A percentile compares a stretch with the other conserved stretches of the same genome.
Conservation (phyloP, 495 filamentous ascomycete species). For the Penicillium pulvis region DNA sequence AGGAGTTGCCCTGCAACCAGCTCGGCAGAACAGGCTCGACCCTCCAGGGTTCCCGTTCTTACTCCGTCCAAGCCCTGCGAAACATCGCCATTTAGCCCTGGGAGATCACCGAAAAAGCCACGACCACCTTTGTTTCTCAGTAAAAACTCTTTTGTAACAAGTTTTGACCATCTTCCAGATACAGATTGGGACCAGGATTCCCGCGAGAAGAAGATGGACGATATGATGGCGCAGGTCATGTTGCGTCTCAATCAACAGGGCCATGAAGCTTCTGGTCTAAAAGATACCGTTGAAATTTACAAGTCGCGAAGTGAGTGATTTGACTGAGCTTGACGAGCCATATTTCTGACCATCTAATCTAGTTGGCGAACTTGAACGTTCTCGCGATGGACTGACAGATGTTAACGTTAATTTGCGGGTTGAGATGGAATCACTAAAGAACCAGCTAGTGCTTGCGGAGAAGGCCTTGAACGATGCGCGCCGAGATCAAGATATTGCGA, state of each 20-base stretch:
- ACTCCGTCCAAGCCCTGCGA: conserved; percentile 12
- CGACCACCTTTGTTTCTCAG: conserved; percentile 56
- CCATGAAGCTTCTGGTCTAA: conserved; percentile 61
- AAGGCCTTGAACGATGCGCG: conserved; percentile 51
- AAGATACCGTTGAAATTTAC: conserved; percentile 68
- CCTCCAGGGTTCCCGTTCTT: conserved; percentile 3
- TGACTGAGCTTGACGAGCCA: no score
- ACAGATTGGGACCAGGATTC: conserved; percentile 73
- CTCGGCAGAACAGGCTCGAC: background rate
- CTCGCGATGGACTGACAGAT: conserved; percentile 57
- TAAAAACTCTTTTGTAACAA: conserved; percentile 67
- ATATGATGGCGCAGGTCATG: conserved; percentile 59
- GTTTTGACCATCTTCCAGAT: conserved; percentile 43
- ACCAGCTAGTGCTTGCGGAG: conserved; percentile 44
- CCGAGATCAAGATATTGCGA: conserved; percentile 55
- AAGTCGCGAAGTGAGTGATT: conserved; percentile 68
- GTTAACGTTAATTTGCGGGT: conserved; percentile 57
- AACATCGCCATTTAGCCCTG: conserved; percentile 5
- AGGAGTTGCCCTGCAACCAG: background rate
- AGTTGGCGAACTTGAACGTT: conserved; percentile 70
- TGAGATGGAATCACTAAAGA: conserved; percentile 60
- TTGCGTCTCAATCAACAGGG: conserved; percentile 62
- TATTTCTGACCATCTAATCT: conserved; percentile 11
- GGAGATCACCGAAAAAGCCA: conserved; percentile 28
- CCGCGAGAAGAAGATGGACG: conserved; percentile 66